These are phyloP conservation scores for Nicotiana undulata DNA, from an alignment of 257 asterid genomes.

Conservation along the genomic window DNA sequence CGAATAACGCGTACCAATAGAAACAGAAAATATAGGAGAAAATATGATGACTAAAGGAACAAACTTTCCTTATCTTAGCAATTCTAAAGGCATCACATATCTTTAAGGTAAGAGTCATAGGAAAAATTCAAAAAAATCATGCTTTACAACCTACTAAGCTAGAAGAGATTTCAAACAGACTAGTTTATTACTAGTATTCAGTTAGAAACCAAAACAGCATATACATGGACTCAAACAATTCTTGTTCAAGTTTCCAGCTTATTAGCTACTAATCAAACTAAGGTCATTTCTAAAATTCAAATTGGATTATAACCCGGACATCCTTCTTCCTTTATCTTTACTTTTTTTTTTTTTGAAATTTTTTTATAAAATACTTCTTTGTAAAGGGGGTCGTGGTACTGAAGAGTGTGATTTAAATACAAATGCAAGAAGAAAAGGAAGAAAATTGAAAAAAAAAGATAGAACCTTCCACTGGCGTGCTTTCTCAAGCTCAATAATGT, in stretches of 20 bases:
- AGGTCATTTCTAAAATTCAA: neutral
- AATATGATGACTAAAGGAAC: neutral
- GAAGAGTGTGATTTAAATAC: neutral
- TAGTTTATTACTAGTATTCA: neutral
- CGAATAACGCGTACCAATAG: neutral
- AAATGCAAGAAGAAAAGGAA: neutral
- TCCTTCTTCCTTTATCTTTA: neutral
- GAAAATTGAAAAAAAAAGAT: neutral
- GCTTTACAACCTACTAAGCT: neutral
- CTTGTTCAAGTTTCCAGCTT: neutral
- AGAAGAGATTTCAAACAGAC: neutral
- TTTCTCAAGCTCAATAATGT: constrained; percentile 85
- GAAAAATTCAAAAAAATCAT: neutral
- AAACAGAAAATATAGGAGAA: neutral
- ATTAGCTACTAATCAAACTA: neutral
- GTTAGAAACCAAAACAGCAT: neutral
- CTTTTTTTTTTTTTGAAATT: no score
- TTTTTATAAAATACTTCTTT: neutral
- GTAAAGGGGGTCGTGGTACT: no score
- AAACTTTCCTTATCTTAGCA: neutral
- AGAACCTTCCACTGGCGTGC: constrained; percentile 96
- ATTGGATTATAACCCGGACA: neutral
- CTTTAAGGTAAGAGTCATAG: neutral
- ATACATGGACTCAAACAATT: neutral
- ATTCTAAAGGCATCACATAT: neutral